Percentiles rank a stretch among this genome's conserved stretches.
These are phyloP conservation scores for Prunella vulgaris DNA, from an alignment of 257 asterid genomes.

Conservation along the genomic window DNA sequence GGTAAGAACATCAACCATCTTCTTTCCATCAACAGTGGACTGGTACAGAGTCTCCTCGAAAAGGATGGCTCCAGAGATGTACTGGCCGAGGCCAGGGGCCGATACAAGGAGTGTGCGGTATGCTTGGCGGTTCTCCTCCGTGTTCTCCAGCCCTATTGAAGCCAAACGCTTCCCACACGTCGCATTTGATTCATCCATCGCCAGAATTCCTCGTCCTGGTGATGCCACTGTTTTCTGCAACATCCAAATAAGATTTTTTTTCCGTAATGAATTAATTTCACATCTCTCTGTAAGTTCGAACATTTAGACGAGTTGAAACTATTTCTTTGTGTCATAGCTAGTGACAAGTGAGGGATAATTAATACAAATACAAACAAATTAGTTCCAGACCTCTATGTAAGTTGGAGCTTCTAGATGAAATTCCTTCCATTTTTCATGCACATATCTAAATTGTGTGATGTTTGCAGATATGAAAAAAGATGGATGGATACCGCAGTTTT, in stretches of 20 bases:
- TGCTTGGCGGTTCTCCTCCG: constrained; percentile 94
- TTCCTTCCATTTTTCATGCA: no score
- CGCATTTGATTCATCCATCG: constrained; percentile 94
- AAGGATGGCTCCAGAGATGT: constrained; percentile 87
- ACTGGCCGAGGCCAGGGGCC: constrained; percentile 74
- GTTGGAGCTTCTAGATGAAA: no score
- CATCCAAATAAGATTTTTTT: no score
- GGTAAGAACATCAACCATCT: constrained; percentile 74
- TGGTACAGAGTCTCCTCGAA: constrained; percentile 94
- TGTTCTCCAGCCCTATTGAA: constrained; percentile 87
- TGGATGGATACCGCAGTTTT: constrained; percentile 60
- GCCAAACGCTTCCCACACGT: constrained; percentile 89
- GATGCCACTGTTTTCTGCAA: constrained; percentile 80
- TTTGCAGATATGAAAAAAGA: background rate
- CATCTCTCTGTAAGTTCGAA: no score
- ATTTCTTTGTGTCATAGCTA: no score
- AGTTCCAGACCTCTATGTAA: no score
- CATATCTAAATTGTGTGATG: background rate
- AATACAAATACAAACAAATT: no score
- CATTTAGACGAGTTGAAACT: no score
- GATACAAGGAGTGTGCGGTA: constrained; percentile 76
- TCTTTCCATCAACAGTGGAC: constrained; percentile 71
- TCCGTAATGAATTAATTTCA: no score
- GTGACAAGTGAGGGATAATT: no score
- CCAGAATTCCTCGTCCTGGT: constrained; percentile 84